Evolutionary conservation across 2,329 filamentous ascomycete genomes (phyloP), one percentile per base, ranked within the genome.

Genomic region (Colletotrichum zoysiae): DNA sequence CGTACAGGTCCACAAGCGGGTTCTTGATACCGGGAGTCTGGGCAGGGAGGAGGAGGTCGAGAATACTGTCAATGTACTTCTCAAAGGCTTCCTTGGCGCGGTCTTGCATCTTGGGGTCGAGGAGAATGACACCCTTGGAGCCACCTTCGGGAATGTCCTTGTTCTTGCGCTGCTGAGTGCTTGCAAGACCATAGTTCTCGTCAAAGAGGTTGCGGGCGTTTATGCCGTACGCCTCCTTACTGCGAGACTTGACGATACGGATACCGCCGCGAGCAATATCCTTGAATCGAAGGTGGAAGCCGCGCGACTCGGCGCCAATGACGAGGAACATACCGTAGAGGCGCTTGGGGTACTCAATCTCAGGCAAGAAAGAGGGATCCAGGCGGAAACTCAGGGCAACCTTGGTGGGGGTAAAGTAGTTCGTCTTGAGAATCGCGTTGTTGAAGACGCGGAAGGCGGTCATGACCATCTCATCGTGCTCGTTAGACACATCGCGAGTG

Each of bases 161-260:
- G 88, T 99, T 99, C 89, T 99, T 99, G 79, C 96, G 94, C 85
- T 99, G 96, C 84, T 99, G 96, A 0, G 96, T 99, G 83, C 97
- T 98, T 75, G 96, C 95, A 73, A 99, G 89, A 74, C 96, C 97
- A 84, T 99, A 99, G 84, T 99, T 99, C 85, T 99, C 96, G 77
- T 99, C 96, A 78, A 99, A 99, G 74, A 99, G 88, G 70, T 95
- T 97, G 71, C 96, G 92, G 48, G 95, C 95, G 80, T 99, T 99
- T 86, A 98, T 98, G 73, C 92, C 89, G 80, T 98, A 99, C 2
- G 95, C 94, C 82, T 99, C 96, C 82, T 95, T 94, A 84, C 95
- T 98, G 77, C 96, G 91, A 70, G 95, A 98, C 87, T 98, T 98
- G 83, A 99, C 96, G 74, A 99, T 99, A 75, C 96, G 94, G 77